Percentiles rank a stretch among this genome's conserved stretches.
phyloP scores from a whole-genome alignment of 2,329 filamentous ascomycete genomes.

The Monosporascus sp. region DNA sequence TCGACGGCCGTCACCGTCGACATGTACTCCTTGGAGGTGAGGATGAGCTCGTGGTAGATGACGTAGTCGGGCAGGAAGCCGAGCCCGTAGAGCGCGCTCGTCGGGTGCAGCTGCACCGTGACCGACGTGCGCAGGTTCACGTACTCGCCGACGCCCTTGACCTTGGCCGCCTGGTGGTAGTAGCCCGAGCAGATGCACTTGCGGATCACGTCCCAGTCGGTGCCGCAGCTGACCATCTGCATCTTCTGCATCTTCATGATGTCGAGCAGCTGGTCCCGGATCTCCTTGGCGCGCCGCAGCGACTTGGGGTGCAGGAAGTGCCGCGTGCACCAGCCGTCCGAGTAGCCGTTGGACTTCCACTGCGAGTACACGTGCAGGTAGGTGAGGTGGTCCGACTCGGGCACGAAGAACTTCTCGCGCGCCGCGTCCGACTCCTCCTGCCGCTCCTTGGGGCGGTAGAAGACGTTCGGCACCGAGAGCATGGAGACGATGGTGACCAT shows the following conservation, averaged over 20 bases:
- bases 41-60: slow-evolving; percentile 94
- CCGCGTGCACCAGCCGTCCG: slow-evolving; percentile 85
- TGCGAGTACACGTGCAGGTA: slow-evolving; percentile 93
- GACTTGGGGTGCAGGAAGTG: slow-evolving; percentile 97
- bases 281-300: slow-evolving; percentile 84
- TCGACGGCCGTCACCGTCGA: slow-evolving; percentile 94
- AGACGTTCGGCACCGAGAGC: slow-evolving; percentile 93
- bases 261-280: slow-evolving; percentile 86
- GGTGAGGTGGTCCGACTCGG: slow-evolving; percentile 94
- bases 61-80: slow-evolving; percentile 96
- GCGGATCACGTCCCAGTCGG: slow-evolving; percentile 93
- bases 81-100: slow-evolving; percentile 83
- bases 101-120: slow-evolving; percentile 90
- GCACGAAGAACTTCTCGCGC: slow-evolving; percentile 96
- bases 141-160: slow-evolving; percentile 95
- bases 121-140: slow-evolving; percentile 94
- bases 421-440: slow-evolving; percentile 95
- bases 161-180: slow-evolving; percentile 95
- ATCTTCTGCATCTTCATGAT: slow-evolving; percentile 95
- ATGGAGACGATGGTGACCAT: slow-evolving; percentile 98
- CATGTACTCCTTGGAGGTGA: slow-evolving; percentile 97
- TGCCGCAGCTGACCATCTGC: slow-evolving; percentile 80
- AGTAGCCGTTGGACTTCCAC: slow-evolving; percentile 87
- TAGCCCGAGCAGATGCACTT: slow-evolving; percentile 97
- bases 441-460: slow-evolving; percentile 93